Evolutionary conservation across 2,329 filamentous ascomycete genomes (phyloP).

Genomic region (Thermoascus crustaceus): DNA sequence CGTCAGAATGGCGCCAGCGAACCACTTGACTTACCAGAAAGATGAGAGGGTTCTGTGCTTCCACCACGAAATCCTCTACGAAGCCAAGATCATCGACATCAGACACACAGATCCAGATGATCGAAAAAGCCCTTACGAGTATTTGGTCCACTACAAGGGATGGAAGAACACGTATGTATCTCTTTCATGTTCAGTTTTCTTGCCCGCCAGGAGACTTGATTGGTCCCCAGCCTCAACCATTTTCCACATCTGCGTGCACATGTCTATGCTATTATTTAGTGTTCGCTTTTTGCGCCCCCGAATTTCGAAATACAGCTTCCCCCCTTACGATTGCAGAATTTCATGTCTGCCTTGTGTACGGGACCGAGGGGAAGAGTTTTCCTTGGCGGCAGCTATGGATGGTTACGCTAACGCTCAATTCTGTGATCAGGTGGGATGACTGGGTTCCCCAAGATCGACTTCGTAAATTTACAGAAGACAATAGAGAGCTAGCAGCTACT

Average conservation of each 20-base stretch:
- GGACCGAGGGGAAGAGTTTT: slow-evolving; percentile 6
- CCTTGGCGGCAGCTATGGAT: slow-evolving; percentile 2
- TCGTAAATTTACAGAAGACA: slow-evolving; percentile 89
- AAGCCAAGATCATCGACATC: slow-evolving; percentile 87
- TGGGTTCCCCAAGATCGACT: slow-evolving; percentile 93
- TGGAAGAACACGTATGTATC: slow-evolving; percentile 87
- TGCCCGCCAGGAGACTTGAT: not conserved
- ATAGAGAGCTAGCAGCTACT: slow-evolving; percentile 69
- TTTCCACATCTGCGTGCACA: too few relatives aligned
- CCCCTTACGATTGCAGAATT: too few relatives aligned
- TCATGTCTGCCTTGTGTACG: too few relatives aligned
- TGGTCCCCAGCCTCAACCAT: too few relatives aligned
- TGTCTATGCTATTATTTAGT: slow-evolving; percentile 1
- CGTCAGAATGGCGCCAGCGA: slow-evolving; percentile 53
- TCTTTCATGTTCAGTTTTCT: slow-evolving; percentile 6
- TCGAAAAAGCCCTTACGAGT: slow-evolving; percentile 69
- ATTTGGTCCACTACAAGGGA: slow-evolving; percentile 96
- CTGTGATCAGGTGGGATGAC: slow-evolving; percentile 71
- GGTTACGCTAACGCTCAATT: slow-evolving; percentile 7
- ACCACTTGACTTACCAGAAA: slow-evolving; percentile 51
- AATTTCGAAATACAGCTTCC: too few relatives aligned
- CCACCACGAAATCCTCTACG: slow-evolving; percentile 93
- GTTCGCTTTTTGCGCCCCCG: not conserved
- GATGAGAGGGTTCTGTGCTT: slow-evolving; percentile 96
- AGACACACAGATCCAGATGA: slow-evolving; percentile 54